Evolutionary conservation across 192 early-diverging fungal genomes (phyloP), one percentile per base, ranked within the genome.

Genomic region (Coemansia furcata): DNA sequence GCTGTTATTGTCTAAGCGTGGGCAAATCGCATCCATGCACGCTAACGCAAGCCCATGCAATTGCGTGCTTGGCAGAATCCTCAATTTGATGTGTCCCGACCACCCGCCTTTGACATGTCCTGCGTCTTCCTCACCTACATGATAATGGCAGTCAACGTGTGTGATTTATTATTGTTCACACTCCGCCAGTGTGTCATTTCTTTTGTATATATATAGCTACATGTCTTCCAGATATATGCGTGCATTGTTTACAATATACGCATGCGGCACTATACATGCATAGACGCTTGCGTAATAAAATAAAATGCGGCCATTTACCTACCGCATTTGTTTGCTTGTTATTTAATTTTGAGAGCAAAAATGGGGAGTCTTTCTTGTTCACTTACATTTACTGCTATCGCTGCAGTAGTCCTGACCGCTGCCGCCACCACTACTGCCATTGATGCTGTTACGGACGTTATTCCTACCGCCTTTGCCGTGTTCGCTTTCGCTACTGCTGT

Each of bases 101-200:
- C 79, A 82, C 38, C 79, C 79, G 57, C 79, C 79, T 21, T 37
- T 42, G 36, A 77, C 79, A 40, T 82, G 79, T 7, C 79, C 79
- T 58, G 40, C 47, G 44, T 69, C 67, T 15, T 57, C 40, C 52
- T 30, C 39, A n/a, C 54, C 52, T 57, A 55, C 37, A 38, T 65
- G 11, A 26, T 43, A 49, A 43, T 42, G 39, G 19, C 32, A 26
- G 19, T 23, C 46, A 57, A 33, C 54, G n/a, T 32, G 54, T 33
- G 54, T 57, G 46, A 35, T 26, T 44, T 35, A 32, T 47, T 36
- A 38, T 36, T 40, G 26, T 30, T 30, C 26, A 21, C 46, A 49
- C 6, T 23, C 39, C 39, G 39, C 39, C 39, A 9, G 8, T n/a
- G 46, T 49, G 46, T 49, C 46, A 21, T 21, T 9, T n/a, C 44